Base-by-base conservation (phyloP, 2,329 filamentous ascomycete species). In the Alternaria gansuensis region DNA sequence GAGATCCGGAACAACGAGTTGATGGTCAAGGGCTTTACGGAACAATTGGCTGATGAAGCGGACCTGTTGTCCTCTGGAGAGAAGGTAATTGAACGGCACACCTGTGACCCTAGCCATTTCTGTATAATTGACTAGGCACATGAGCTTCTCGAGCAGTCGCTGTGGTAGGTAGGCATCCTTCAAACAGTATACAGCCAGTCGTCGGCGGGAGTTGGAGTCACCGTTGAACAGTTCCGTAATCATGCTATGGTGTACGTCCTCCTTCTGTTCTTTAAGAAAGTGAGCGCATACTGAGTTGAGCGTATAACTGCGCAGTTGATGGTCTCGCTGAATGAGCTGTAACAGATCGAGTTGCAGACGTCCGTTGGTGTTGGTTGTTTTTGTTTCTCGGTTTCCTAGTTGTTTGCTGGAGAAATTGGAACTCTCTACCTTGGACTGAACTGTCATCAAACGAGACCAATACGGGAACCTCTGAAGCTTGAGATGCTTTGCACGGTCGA, bases 101-200 rank as follows among this genome's bases (percentile, higher is more conserved):
- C 95, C 95, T 26, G 96, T 99, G 79, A 99, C 95, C 87, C 95
- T 95, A 57, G 95, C 94, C 95, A 99, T 99, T 80, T 99, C 95
- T 0, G 95, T 98, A 73, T 98, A 98, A 76, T 99, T 99, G 79
- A 97, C 91, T n/a, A 99, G 83, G 79, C 95, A 98, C 74, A 96
- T 98, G 26, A 99, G 83, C 78, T 99, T 99, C 75, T 99, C 95
- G 88, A 99, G 93, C 51, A 99, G 79, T 59, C 96, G 83, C 73
- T 98, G 93, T 1, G 95, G 95, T 3, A 99, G 83, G 71, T 97
- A 99, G 0, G 95, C 95, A 81, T 99, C 96, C 79, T 99, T 99
- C 66, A 99, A 80, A 79, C 95, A 99, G 81, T 99, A 99, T 1
- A 99, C 87, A 1, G 95, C 95, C 48, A 99, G 81, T 79, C 95